phyloP scores from a whole-genome alignment of 495 filamentous ascomycete genomes.

The Aspergillus sparsus region DNA sequence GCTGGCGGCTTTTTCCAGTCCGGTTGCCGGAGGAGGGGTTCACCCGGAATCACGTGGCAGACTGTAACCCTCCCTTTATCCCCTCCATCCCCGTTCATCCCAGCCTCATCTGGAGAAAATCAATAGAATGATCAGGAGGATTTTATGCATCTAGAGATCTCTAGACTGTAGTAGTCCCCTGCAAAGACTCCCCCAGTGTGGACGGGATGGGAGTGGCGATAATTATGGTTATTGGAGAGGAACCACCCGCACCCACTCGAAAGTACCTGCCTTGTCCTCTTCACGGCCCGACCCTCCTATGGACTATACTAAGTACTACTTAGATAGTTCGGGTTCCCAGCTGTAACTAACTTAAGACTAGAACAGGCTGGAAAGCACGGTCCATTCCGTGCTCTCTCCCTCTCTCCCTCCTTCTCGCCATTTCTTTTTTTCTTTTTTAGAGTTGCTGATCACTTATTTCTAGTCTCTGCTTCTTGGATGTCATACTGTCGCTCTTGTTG shows the following conservation, averaged over 20 bases:
- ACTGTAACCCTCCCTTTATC: conserved; percentile 16
- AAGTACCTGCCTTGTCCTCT: conserved; percentile 17
- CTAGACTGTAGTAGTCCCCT: not conserved
- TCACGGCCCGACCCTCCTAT: conserved; percentile 19
- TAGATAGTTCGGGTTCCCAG: too few relatives aligned
- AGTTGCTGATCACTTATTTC: too few relatives aligned
- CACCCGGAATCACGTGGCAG: conserved; percentile 32
- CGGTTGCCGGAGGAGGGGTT: conserved; percentile 31
- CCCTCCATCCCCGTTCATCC: too few relatives aligned
- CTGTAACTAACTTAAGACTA: too few relatives aligned
- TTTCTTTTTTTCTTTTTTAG: too few relatives aligned
- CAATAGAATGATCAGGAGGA: not conserved
- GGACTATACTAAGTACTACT: not conserved
- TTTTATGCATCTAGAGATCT: not conserved
- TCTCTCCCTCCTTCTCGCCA: too few relatives aligned
- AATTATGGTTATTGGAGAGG: conserved; percentile 15
- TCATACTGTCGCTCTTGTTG: too few relatives aligned
- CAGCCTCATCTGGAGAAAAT: conserved; percentile 4
- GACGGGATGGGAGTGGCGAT: conserved; percentile 4
- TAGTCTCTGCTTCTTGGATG: too few relatives aligned
- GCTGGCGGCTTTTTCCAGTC: conserved; percentile 19
- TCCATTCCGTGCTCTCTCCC: not conserved
- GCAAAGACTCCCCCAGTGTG: not conserved
- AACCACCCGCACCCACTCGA: conserved; percentile 1
- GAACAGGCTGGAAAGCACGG: conserved; percentile 1